These are phyloP conservation scores for Trichoderma gamsii DNA, from an alignment of 495 filamentous ascomycete genomes.

Conservation along the genomic window DNA sequence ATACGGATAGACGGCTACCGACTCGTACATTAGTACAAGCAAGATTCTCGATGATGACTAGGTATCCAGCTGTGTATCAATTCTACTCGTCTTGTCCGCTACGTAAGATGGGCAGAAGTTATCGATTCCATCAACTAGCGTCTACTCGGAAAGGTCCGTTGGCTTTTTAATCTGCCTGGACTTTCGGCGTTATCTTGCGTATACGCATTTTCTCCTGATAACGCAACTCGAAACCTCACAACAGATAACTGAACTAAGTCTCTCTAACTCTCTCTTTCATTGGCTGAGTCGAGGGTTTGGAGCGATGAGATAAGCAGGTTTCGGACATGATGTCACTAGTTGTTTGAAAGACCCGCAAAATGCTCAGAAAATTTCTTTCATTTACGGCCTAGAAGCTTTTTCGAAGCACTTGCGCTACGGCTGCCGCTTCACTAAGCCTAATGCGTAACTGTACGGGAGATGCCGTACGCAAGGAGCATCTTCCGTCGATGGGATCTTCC, in stretches of 20 bases:
- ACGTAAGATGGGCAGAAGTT: no score
- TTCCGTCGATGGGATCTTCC: slow-evolving; percentile 11
- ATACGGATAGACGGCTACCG: no score
- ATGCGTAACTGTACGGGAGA: not conserved
- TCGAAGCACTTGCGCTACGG: not conserved
- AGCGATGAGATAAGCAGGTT: not conserved
- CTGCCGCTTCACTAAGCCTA: not conserved
- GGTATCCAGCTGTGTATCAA: no score
- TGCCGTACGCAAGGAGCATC: not conserved
- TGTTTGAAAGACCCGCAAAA: not conserved
- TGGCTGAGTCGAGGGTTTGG: not conserved
- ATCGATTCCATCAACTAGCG: no score
- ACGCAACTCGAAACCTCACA: no score
- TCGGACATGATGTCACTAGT: slow-evolving; percentile 4
- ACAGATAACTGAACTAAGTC: no score
- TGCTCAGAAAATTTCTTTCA: not conserved
- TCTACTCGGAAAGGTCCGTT: no score
- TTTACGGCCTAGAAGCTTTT: not conserved
- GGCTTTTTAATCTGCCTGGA: no score
- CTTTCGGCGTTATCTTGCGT: no score
- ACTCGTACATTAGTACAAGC: no score
- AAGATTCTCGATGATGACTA: no score
- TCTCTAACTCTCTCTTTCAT: not conserved
- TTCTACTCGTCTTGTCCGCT: no score
- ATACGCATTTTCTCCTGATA: not conserved